Evolutionary conservation across 495 filamentous ascomycete species (phyloP).

Genomic region (Talaromyces trachyspermus): DNA sequence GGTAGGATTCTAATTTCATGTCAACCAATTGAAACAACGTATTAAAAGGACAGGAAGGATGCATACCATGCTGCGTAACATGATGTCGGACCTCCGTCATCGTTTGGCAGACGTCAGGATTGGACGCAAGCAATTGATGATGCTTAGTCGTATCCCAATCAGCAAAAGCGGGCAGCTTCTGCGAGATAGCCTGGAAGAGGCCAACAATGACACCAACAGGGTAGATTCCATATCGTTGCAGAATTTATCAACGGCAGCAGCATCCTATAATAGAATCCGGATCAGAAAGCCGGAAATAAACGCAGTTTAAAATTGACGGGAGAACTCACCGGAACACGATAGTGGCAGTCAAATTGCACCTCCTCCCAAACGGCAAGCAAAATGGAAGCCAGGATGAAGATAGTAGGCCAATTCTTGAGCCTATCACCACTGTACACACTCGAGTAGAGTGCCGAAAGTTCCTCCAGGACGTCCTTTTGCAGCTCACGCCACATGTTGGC

Average conservation of each 20-base stretch:
- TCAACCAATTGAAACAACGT: slow-evolving; percentile 17
- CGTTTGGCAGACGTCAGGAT: slow-evolving; percentile 81
- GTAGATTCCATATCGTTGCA: slow-evolving; percentile 90
- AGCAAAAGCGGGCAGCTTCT: slow-evolving; percentile 80
- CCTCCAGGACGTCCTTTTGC: slow-evolving; percentile 88
- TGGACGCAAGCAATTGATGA: slow-evolving; percentile 77
- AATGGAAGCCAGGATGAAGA: slow-evolving; percentile 89
- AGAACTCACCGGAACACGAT: slow-evolving; percentile 59
- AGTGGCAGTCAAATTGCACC: slow-evolving; percentile 95
- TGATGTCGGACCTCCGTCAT: slow-evolving; percentile 90
- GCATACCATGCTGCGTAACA: slow-evolving; percentile 81
- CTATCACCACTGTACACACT: slow-evolving; percentile 91
- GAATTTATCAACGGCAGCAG: slow-evolving; percentile 78
- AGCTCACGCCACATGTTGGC: slow-evolving; percentile 94
- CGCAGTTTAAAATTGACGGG: no score
- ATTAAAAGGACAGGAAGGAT: not conserved
- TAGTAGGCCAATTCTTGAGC: slow-evolving; percentile 94
- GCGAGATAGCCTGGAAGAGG: slow-evolving; percentile 90
- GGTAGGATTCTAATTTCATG: slow-evolving; percentile 47
- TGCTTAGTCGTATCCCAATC: slow-evolving; percentile 90
- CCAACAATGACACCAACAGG: slow-evolving; percentile 92
- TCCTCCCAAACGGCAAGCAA: slow-evolving; percentile 90
- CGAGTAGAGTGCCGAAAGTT: slow-evolving; percentile 81
- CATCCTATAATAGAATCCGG: slow-evolving; percentile 41
- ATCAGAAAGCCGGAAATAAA: no score